These are phyloP conservation scores for Bolboschoenoplectus hybrid DNA, from an alignment of 202 grass and related monocot genomes.

Conservation along the genomic window DNA sequence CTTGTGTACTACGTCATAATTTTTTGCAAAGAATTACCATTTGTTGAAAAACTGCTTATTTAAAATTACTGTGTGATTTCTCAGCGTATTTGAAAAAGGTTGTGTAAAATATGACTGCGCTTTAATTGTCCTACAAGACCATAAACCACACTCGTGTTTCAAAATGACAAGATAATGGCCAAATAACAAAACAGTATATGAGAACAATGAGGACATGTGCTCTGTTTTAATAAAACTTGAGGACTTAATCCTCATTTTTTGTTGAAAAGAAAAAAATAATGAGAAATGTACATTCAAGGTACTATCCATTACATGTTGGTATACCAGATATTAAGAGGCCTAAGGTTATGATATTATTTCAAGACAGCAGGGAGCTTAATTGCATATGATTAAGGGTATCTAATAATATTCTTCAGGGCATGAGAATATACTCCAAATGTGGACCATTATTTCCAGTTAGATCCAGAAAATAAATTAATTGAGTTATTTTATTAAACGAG, in stretches of 20 bases:
- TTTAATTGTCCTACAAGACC: too few relatives aligned
- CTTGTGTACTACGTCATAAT: too few relatives aligned
- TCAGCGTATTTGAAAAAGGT: too few relatives aligned
- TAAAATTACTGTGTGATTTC: too few relatives aligned
- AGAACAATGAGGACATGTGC: background rate
- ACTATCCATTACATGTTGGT: background rate
- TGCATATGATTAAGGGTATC: background rate
- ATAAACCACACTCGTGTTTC: too few relatives aligned
- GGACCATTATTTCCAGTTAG: background rate
- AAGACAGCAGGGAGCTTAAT: background rate
- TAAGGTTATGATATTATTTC: background rate
- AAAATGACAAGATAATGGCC: too few relatives aligned
- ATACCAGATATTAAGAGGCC: background rate
- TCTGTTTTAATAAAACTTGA: background rate
- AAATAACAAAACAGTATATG: background rate
- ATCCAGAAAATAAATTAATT: background rate
- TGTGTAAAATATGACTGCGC: too few relatives aligned
- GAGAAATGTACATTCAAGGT: background rate
- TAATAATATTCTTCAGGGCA: background rate
- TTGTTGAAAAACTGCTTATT: too few relatives aligned
- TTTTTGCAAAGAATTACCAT: too few relatives aligned
- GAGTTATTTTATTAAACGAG: constrained; percentile 6
- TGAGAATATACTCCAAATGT: background rate
- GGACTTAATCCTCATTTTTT: background rate
- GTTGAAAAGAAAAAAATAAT: background rate